Evolutionary conservation across 306 rosid species (phyloP).

Genomic region (Erythrophleum fordii): DNA sequence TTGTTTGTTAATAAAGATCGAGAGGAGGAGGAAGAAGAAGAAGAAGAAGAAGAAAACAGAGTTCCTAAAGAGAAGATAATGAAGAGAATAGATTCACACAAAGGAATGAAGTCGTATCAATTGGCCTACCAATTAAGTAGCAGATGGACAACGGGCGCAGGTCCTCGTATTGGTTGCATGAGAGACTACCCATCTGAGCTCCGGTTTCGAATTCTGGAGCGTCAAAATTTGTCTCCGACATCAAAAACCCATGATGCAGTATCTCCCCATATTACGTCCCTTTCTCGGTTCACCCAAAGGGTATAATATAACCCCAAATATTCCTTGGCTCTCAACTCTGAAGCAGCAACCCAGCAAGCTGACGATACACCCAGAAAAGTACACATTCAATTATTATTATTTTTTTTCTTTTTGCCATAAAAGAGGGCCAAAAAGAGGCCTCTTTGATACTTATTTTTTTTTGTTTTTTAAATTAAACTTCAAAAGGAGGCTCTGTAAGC

Average conservation of each 20-base stretch:
- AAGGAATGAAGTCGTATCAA: slow-evolving; percentile 77
- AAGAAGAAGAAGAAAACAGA: slow-evolving; percentile 48
- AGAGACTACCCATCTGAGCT: slow-evolving; percentile 88
- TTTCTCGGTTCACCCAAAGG: slow-evolving; percentile 49
- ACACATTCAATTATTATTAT: too few relatives aligned
- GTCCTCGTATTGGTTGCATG: slow-evolving; percentile 91
- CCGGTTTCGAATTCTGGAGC: slow-evolving; percentile 65
- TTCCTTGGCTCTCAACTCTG: too few relatives aligned
- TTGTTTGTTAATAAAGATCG: slow-evolving; percentile 55
- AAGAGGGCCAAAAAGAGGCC: neutral
- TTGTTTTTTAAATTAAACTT: too few relatives aligned
- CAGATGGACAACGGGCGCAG: slow-evolving; percentile 86
- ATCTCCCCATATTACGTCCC: neutral
- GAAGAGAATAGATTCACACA: slow-evolving; percentile 70
- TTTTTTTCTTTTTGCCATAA: too few relatives aligned
- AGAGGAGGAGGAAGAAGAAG: too few relatives aligned
- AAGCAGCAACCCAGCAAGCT: too few relatives aligned
- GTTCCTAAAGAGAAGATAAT: slow-evolving; percentile 69
- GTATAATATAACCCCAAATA: neutral
- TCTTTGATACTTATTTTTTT: too few relatives aligned
- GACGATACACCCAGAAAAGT: too few relatives aligned
- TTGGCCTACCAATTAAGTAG: slow-evolving; percentile 63
- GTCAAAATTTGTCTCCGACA: slow-evolving; percentile 77
- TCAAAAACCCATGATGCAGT: slow-evolving; percentile 3
- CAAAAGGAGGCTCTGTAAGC: too few relatives aligned